Evolutionary conservation across 2,329 filamentous ascomycete genomes (phyloP).

Genomic region (Daldinia sp.): DNA sequence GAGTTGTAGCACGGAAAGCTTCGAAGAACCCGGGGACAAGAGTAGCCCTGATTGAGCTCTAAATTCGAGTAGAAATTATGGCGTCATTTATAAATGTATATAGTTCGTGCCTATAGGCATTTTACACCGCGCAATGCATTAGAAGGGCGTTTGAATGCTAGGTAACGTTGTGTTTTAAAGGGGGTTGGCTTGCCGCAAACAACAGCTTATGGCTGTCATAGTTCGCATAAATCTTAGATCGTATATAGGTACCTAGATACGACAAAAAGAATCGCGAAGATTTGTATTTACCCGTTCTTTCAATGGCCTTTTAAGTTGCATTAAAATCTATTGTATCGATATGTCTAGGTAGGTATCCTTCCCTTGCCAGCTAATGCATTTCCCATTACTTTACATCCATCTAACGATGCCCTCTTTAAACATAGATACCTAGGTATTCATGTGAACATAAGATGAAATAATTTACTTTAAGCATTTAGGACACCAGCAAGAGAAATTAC

Average conservation of each 20-base stretch:
- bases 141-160: constrained; percentile 5
- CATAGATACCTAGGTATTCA: neutral
- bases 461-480: neutral
- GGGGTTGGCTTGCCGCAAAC: constrained; percentile 1
- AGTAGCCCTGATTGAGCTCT: neutral
- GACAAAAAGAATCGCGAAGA: neutral
- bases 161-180: constrained; percentile 11
- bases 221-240: constrained; percentile 5
- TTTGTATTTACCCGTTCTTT: neutral
- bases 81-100: constrained; percentile 4
- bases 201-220: neutral
- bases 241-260: neutral
- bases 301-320: neutral
- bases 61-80: neutral
- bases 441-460: neutral
- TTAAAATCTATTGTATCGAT: neutral
- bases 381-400: neutral
- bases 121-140: neutral
- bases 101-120: constrained; percentile 9
- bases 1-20: constrained; percentile 6
- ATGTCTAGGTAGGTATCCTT: neutral
- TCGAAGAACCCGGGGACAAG: constrained; percentile 3
- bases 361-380: neutral
- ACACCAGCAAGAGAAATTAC: neutral
- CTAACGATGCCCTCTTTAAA: neutral